These are phyloP conservation scores for Quillaja saponaria DNA, from an alignment of 306 rosid species.

Conservation along the genomic window DNA sequence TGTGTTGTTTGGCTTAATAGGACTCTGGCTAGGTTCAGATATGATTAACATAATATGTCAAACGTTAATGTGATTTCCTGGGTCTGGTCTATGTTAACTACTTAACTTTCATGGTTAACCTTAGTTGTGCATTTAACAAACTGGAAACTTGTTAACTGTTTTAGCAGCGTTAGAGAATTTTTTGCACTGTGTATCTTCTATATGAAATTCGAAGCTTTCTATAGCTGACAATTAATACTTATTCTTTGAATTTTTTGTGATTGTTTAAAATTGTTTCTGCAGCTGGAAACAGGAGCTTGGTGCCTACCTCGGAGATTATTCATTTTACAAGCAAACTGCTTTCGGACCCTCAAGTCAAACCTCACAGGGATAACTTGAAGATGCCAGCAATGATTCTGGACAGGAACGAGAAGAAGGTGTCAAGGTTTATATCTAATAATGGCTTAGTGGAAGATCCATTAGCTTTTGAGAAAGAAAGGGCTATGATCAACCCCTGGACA, in stretches of 20 bases:
- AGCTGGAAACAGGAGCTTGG: conserved; percentile 65
- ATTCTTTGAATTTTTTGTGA: neutral
- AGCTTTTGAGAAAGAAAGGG: conserved; percentile 82
- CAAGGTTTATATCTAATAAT: conserved; percentile 70
- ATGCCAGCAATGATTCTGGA: conserved; percentile 93
- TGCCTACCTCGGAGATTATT: conserved; percentile 53
- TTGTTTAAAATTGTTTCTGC: conserved; percentile 17
- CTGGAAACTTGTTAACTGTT: neutral
- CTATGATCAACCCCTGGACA: conserved; percentile 85
- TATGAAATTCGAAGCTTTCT: neutral
- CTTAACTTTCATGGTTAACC: no score
- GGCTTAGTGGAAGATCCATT: conserved; percentile 88
- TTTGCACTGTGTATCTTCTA: no score
- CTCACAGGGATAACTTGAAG: conserved; percentile 58
- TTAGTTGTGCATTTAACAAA: no score
- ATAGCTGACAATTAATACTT: neutral
- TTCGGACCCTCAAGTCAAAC: conserved; percentile 56
- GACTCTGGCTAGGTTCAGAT: no score
- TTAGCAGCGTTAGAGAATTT: neutral
- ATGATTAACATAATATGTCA: no score
- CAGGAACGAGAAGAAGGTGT: conserved; percentile 57
- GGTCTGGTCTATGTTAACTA: no score
- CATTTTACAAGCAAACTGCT: conserved; percentile 66
- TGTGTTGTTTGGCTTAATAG: no score
- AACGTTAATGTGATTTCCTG: no score